Percentiles rank a stretch among this genome's conserved stretches.
These are phyloP conservation scores for Kentomonas sorsogonicus DNA, from an alignment of 208 protist species.

Conservation along the genomic window DNA sequence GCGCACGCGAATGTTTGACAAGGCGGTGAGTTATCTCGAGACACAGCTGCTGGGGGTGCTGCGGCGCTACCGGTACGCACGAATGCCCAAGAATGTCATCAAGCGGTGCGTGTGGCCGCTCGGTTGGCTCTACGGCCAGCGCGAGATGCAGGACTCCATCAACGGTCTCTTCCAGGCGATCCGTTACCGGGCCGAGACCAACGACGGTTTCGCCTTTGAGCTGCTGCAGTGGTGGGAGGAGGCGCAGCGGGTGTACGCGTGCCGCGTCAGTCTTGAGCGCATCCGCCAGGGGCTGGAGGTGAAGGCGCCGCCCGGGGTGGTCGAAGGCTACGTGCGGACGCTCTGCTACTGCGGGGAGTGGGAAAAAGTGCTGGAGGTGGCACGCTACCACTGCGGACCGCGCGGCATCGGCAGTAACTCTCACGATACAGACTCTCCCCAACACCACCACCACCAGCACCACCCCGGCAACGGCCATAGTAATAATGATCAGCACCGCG, in stretches of 20 bases:
- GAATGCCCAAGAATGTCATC: slow-evolving; percentile 70
- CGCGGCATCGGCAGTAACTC: background rate
- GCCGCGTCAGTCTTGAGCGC: slow-evolving; percentile 32
- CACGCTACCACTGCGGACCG: slow-evolving; percentile 22
- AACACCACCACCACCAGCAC: slow-evolving; percentile 5
- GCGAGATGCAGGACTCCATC: slow-evolving; percentile 89
- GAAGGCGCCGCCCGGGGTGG: slow-evolving; percentile 17
- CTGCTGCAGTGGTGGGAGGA: slow-evolving; percentile 83
- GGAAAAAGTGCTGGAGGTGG: slow-evolving; percentile 55
- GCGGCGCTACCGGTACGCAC: slow-evolving; percentile 54
- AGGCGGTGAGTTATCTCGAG: slow-evolving; percentile 85
- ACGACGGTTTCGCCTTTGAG: slow-evolving; percentile 80
- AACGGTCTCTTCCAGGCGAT: slow-evolving; percentile 82
- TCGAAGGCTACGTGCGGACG: slow-evolving; percentile 83
- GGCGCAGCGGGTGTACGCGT: slow-evolving; percentile 74
- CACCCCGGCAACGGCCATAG: background rate
- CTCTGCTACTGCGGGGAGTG: slow-evolving; percentile 86
- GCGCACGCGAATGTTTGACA: slow-evolving; percentile 87
- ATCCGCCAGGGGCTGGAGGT: slow-evolving; percentile 13
- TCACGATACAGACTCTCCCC: background rate
- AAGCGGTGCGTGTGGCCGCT: slow-evolving; percentile 76
- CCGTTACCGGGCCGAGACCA: slow-evolving; percentile 68
- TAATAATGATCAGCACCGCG: background rate
- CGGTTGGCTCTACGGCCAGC: slow-evolving; percentile 85
- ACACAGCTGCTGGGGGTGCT: slow-evolving; percentile 61